Base-by-base conservation (phyloP, 306 rosid species). In the Medicago truncatula region DNA sequence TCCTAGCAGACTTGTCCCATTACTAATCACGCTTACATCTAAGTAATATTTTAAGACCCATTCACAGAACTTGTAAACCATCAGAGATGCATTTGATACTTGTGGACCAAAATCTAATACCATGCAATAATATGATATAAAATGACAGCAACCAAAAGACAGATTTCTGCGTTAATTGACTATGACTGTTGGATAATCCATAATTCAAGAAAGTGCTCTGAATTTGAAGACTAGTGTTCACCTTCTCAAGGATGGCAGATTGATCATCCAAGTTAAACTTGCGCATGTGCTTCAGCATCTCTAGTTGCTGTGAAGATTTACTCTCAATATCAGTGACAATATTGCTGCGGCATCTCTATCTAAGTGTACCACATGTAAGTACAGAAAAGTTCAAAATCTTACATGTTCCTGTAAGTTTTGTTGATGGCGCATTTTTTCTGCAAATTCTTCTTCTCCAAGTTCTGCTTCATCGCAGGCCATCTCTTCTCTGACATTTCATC, bases 381-480 rank as follows among this genome's bases (percentile, higher is more conserved):
- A 67, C 58, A 47, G 47, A 20, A 34, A 36, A 13, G 5, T 15
- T 71, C 16, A 31, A 31, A 63, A 6, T 65, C 25, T 69, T 86
- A 91, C 98, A 90, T 82, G 87, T 31, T 88, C 87, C 73, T 86
- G 87, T 56, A 88, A 82, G 62, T 76, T 83, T 46, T 86, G 83
- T 73, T 86, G 97, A 57, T 61, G 54, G 56, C 0, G 36, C 84
- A 87, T 77, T 87, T 83, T 89, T 83, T 86, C 94, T 14, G 83
- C 65, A 84, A 87, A 91, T 67, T 87, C 97, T 38, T 86, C 88
- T 28, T 89, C 83, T 75, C 86, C 92, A 73, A 94, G 94, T 76
- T 89, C 91, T 25, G 97, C 98, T 83, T 94, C 97, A 81, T 94
- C 96, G 40, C 98, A 91, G 21, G 93, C 94, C 85, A 85, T 79